phyloP scores from a whole-genome alignment of 805 yeast species.

The Lipomyces orientalis region DNA sequence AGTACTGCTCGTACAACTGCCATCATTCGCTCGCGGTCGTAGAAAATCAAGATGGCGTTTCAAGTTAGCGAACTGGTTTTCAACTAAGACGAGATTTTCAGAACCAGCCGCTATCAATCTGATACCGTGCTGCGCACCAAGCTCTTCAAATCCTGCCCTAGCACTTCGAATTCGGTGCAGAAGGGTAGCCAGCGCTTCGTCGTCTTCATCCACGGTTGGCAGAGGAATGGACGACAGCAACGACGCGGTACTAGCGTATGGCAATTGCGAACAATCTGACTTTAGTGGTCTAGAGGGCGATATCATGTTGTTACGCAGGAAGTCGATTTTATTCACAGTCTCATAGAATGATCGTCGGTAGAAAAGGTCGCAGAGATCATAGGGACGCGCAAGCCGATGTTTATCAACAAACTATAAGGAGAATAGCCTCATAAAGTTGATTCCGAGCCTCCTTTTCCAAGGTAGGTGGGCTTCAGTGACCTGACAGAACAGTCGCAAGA shows the following conservation, averaged over 20 bases:
- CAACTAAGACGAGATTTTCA: conserved; percentile 12
- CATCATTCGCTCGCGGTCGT: not conserved
- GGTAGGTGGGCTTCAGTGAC: not conserved
- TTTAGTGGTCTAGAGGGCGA: not conserved
- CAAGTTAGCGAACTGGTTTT: conserved; percentile 7
- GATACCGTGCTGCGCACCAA: conserved; percentile 17
- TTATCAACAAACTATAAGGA: not conserved
- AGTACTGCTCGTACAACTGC: not conserved
- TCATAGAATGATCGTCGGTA: not conserved
- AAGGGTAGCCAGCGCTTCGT: not conserved
- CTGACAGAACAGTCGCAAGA: not conserved
- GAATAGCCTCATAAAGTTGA: not conserved
- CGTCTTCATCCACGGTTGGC: not conserved
- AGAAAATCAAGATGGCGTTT: conserved; percentile 17
- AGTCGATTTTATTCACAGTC: not conserved
- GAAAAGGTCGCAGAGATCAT: not conserved
- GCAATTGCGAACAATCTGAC: not conserved
- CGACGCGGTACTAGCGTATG: not conserved
- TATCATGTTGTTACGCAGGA: not conserved
- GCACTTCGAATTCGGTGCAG: conserved; percentile 2
- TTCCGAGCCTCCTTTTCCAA: not conserved
- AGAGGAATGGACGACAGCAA: not conserved
- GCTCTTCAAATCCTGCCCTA: conserved; percentile 9
- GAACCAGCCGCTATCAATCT: conserved; percentile 13
- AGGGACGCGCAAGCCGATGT: not conserved